phyloP scores from a whole-genome alignment of 768 basidiomycete genomes.

The Phanerochaete carnosa region DNA sequence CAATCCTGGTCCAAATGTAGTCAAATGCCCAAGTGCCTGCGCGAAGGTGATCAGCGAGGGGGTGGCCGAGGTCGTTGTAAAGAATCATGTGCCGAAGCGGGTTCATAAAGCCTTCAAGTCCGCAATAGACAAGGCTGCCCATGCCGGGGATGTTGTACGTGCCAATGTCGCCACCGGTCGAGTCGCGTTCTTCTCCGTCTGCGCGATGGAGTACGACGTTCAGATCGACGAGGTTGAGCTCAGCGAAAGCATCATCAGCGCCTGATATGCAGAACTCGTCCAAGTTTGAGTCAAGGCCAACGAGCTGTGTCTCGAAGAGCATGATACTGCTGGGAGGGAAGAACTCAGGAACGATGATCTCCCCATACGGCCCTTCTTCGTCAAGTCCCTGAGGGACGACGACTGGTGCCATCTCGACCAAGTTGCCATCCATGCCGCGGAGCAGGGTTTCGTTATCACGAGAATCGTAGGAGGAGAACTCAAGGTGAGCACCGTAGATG shows the following conservation, averaged over 20 bases:
- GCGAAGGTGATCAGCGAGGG: conserved; percentile 83
- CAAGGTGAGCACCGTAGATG: conserved; percentile 74
- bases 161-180: conserved; percentile 77
- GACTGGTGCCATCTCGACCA: conserved; percentile 62
- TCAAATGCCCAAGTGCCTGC: conserved; percentile 91
- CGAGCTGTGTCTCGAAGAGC: conserved; percentile 84
- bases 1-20: conserved; percentile 71
- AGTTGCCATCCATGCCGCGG: conserved; percentile 66
- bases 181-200: conserved; percentile 90
- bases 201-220: conserved; percentile 85
- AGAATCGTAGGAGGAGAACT: conserved; percentile 60
- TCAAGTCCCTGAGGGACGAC: conserved; percentile 61
- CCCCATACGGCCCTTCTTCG: conserved; percentile 64
- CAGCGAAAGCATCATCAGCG: conserved; percentile 68
- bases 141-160: conserved; percentile 76
- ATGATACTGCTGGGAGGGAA: conserved; percentile 97
- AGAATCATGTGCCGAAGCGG: conserved; percentile 79
- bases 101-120: conserved; percentile 97
- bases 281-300: conserved; percentile 65
- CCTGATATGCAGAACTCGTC: conserved; percentile 72
- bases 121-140: conserved; percentile 84
- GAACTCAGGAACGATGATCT: conserved; percentile 78
- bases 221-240: conserved; percentile 81
- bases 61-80: conserved; percentile 91
- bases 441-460: conserved; percentile 50